A percentile compares a stretch with the other conserved stretches of the same genome.
These are phyloP conservation scores for Euphorbia corollata DNA, from an alignment of 441 rosid genomes.

Conservation along the genomic window DNA sequence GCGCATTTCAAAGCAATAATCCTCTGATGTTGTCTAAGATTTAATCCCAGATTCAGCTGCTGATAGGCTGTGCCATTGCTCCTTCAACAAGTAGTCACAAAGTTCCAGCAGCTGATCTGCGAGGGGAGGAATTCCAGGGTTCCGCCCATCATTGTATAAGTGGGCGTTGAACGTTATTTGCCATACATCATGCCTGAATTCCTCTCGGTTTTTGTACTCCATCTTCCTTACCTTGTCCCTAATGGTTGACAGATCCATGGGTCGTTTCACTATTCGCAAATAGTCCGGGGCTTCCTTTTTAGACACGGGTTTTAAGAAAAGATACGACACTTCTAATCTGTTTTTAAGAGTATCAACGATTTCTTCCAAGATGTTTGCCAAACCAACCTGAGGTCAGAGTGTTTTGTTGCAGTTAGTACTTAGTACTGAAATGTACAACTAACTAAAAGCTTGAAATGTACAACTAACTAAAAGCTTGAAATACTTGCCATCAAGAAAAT, in stretches of 20 bases:
- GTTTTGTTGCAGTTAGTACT: no score
- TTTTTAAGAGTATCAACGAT: constrained; percentile 65
- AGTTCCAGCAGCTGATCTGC: constrained; percentile 95
- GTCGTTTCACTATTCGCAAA: constrained; percentile 44
- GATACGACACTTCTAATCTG: constrained; percentile 60
- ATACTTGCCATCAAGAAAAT: no score
- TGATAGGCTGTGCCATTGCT: constrained; percentile 33
- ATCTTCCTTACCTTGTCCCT: constrained; percentile 78
- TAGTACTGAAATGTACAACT: not conserved
- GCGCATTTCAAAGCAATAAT: not conserved
- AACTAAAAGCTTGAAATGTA: no score
- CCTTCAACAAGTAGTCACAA: constrained; percentile 68
- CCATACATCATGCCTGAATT: constrained; percentile 84
- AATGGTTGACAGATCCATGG: constrained; percentile 91
- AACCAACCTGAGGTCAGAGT: constrained; percentile 52
- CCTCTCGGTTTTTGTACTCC: constrained; percentile 65
- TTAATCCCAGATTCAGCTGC: constrained; percentile 77
- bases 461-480: no score
- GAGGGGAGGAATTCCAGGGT: constrained; percentile 90
- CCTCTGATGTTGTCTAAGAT: constrained; percentile 5
- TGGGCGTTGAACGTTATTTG: constrained; percentile 83
- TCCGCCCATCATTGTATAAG: constrained; percentile 63
- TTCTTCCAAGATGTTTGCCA: constrained; percentile 71
- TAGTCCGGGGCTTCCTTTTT: constrained; percentile 97
- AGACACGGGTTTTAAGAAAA: constrained; percentile 80